A percentile compares a stretch with the other conserved stretches of the same genome.
Conservation (phyloP, 2,329 filamentous ascomycete genomes). For the Rasamsonia emersonii region DNA sequence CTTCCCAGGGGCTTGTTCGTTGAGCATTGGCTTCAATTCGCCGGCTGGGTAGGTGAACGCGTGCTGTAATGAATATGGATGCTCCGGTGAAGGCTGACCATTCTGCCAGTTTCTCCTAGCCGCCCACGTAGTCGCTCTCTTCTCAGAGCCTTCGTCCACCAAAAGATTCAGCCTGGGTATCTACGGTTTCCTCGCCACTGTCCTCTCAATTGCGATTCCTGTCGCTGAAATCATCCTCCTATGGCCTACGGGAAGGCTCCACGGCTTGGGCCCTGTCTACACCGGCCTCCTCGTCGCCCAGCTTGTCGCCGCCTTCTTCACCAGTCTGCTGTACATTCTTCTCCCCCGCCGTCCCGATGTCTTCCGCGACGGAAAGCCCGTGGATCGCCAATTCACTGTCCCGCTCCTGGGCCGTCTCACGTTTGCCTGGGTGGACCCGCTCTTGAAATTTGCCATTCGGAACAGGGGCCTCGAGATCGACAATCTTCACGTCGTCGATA, state of each 20-base stretch:
- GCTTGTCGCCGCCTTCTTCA: constrained; percentile 29
- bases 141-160: constrained; percentile 24
- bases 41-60: constrained; percentile 51
- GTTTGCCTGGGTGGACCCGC: constrained; percentile 52
- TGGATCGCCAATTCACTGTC: constrained; percentile 55
- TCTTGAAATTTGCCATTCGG: constrained; percentile 49
- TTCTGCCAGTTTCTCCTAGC: constrained; percentile 19
- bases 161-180: constrained; percentile 23
- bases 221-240: constrained; percentile 21
- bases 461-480: constrained; percentile 53
- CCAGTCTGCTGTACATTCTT: constrained; percentile 36
- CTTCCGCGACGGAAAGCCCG: constrained; percentile 46
- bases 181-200: constrained; percentile 22
- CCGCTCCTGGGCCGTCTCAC: constrained; percentile 54
- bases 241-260: constrained; percentile 17
- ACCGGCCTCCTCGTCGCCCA: constrained; percentile 44
- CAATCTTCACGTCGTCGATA: constrained; percentile 54
- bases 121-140: constrained; percentile 25
- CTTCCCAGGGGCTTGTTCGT: constrained; percentile 30
- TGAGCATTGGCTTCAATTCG: constrained; percentile 53
- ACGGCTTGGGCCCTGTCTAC: constrained; percentile 13
- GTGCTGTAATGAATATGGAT: background rate
- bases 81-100: background rate
- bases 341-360: constrained; percentile 60
- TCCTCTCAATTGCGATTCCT: constrained; percentile 15